phyloP scores from a whole-genome alignment of 1,284 basidiomycete species.

The Earliella scabrosa region DNA sequence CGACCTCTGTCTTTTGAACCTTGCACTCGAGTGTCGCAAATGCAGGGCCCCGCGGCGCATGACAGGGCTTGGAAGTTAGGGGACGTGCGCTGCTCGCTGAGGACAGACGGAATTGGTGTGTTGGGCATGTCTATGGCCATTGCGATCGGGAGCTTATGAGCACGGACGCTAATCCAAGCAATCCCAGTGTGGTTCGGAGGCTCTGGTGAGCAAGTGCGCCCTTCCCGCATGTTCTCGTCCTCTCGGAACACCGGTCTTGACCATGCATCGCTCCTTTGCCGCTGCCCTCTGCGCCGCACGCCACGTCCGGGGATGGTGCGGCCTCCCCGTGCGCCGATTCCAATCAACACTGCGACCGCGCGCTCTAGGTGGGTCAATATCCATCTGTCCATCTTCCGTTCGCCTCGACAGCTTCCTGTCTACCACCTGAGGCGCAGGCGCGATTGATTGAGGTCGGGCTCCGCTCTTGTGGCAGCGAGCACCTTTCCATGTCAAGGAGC shows the following conservation, averaged over 20 bases:
- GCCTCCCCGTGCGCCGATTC: background rate
- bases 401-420: background rate
- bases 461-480: no score
- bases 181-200: background rate
- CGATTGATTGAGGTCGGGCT: no score
- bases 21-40: no score
- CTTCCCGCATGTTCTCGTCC: background rate
- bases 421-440: no score
- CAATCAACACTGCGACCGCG: no score
- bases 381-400: no score
- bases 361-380: no score
- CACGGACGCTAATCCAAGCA: background rate
- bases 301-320: background rate
- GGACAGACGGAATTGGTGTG: background rate
- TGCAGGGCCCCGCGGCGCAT: slow-evolving; percentile 6
- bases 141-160: slow-evolving; percentile 7
- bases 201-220: background rate
- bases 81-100: background rate
- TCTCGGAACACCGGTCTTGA: background rate
- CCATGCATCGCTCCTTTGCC: background rate
- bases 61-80: background rate
- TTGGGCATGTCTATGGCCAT: background rate
- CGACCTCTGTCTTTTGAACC: slow-evolving; percentile 3
- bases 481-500: no score
- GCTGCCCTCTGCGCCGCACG: slow-evolving; percentile 8